Conservation (phyloP, 192 early-diverging fungal genomes). For the Mortierella alpina region DNA sequence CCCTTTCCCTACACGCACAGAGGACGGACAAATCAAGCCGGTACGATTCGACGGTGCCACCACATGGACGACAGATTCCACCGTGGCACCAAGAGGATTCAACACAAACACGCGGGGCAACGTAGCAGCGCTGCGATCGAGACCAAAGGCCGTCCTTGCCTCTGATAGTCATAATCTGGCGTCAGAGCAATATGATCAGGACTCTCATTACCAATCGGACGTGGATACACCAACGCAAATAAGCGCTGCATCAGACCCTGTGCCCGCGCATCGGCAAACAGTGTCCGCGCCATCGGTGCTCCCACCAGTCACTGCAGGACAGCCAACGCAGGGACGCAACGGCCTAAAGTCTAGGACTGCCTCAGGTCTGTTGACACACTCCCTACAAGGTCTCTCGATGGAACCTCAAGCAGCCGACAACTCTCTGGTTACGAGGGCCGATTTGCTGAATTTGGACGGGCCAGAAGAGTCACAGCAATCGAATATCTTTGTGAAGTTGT, state of each 20-base stretch:
- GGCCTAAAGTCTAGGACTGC: slow-evolving; percentile 3
- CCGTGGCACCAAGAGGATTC: neutral
- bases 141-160: neutral
- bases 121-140: slow-evolving; percentile 9
- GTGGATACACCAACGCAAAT: too few species aligned
- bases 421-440: neutral
- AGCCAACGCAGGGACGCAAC: neutral
- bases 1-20: slow-evolving; percentile 38
- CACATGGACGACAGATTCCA: slow-evolving; percentile 31
- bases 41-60: slow-evolving; percentile 5
- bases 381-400: slow-evolving; percentile 32
- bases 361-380: slow-evolving; percentile 33
- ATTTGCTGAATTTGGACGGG: slow-evolving; percentile 1
- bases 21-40: slow-evolving; percentile 12
- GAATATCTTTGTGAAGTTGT: slow-evolving; percentile 34
- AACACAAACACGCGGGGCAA: neutral
- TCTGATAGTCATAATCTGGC: neutral
- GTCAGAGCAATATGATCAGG: neutral
- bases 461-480: slow-evolving; percentile 5
- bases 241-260: too few species aligned
- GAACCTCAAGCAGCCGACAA: neutral
- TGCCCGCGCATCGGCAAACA: too few species aligned
- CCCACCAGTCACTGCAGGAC: too few species aligned
- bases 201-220: too few species aligned
- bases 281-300: too few species aligned